Evolutionary conservation across 768 basidiomycete genomes (phyloP).

Genomic region (Hericium erinaceus): DNA sequence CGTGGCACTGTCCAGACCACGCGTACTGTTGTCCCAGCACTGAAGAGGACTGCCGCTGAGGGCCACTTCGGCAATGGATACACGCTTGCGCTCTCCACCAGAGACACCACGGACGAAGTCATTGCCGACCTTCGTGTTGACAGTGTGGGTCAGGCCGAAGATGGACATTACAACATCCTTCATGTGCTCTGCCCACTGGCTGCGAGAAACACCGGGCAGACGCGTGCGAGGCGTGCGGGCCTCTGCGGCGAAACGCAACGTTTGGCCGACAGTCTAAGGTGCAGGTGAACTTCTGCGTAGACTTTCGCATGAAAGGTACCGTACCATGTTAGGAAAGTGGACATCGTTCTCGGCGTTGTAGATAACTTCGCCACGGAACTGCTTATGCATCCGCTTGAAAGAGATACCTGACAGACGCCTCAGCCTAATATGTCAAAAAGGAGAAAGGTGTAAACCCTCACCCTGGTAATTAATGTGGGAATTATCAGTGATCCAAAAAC

Average conservation of each 20-base stretch:
- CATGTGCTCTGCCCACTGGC: neutral
- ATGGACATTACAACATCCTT: neutral
- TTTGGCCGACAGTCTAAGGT: constrained; percentile 53
- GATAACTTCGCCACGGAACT: constrained; percentile 46
- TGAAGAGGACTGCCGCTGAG: constrained; percentile 52
- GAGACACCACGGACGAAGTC: constrained; percentile 65
- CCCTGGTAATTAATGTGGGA: neutral
- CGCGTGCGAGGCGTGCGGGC: constrained; percentile 58
- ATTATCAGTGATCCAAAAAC: neutral
- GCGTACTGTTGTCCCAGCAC: constrained; percentile 68
- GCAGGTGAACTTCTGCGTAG: constrained; percentile 37
- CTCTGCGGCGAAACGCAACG: constrained; percentile 58
- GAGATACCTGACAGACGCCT: neutral
- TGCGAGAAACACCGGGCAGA: constrained; percentile 27
- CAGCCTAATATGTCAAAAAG: neutral
- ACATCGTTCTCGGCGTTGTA: constrained; percentile 82
- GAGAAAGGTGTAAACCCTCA: neutral
- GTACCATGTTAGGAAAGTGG: constrained; percentile 65
- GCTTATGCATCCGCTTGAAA: neutral
- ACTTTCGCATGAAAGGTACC: neutral
- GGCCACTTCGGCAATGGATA: constrained; percentile 65
- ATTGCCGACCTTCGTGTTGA: constrained; percentile 70
- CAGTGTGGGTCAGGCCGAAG: constrained; percentile 7
- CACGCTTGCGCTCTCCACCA: constrained; percentile 71
- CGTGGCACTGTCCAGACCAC: constrained; percentile 44